A percentile compares a stretch with the other conserved stretches of the same genome.
Conservation (phyloP, 2,329 filamentous ascomycete genomes). For the Lanzia echinophila region DNA sequence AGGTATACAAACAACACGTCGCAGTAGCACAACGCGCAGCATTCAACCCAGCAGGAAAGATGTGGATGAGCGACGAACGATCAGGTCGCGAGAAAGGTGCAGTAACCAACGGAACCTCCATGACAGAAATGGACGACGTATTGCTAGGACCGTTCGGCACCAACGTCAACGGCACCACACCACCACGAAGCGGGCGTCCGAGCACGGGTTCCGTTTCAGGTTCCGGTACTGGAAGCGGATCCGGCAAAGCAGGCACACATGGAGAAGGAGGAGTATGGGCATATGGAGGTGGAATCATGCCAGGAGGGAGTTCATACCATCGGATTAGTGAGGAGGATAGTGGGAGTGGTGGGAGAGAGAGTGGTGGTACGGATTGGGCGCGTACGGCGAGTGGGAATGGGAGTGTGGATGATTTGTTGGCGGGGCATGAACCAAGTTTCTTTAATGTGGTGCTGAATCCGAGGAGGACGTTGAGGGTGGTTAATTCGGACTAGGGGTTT, state of each 20-base stretch:
- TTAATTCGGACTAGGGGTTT: constrained; percentile 41
- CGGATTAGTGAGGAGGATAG: constrained; percentile 27
- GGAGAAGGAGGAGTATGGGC: constrained; percentile 5
- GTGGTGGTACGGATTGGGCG: not conserved
- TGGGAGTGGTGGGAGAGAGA: constrained; percentile 24
- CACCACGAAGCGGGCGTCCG: not conserved
- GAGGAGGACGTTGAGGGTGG: constrained; percentile 60
- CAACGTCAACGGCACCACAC: constrained; percentile 10
- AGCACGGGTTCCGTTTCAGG: not conserved
- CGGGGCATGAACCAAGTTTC: constrained; percentile 62
- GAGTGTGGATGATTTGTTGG: constrained; percentile 48
- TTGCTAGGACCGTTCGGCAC: constrained; percentile 25
- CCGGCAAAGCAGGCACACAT: not conserved
- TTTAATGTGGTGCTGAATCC: constrained; percentile 64
- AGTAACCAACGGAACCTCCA: not conserved
- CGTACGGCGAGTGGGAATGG: constrained; percentile 30
- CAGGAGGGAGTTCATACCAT: constrained; percentile 10
- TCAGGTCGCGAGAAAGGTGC: not conserved
- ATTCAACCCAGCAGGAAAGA: constrained; percentile 21
- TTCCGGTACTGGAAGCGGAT: not conserved
- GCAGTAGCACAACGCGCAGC: constrained; percentile 55
- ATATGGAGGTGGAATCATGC: constrained; percentile 21
- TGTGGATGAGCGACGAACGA: not conserved
- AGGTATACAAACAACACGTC: constrained; percentile 63
- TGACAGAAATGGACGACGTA: not conserved